These are phyloP conservation scores for Phytopythium cucurbitacearum DNA, from an alignment of 352 stramenopile genomes.

Conservation along the genomic window DNA sequence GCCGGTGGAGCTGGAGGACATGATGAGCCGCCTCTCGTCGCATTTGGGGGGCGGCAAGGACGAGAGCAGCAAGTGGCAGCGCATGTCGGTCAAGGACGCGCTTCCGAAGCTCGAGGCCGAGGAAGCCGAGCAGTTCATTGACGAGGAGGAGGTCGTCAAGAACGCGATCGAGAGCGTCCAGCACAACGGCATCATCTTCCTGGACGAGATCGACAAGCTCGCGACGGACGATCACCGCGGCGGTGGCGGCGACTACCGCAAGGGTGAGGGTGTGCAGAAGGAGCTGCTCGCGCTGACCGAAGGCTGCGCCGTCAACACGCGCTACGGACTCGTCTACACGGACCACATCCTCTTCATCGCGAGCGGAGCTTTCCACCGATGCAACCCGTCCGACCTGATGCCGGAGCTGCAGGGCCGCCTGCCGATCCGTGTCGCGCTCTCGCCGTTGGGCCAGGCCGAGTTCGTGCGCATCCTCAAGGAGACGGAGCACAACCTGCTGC, in stretches of 20 bases:
- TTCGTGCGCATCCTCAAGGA: conserved; percentile 98
- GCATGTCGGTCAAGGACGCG: conserved; percentile 70
- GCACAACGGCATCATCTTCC: conserved; percentile 98
- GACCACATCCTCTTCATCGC: conserved; percentile 99
- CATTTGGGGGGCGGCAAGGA: conserved; percentile 13
- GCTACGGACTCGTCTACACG: conserved; percentile 94
- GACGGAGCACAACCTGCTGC: conserved; percentile 93
- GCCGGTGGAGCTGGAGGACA: conserved; percentile 73
- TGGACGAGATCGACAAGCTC: conserved; percentile 99
- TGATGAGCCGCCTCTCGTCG: conserved; percentile 62
- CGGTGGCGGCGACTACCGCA: conserved; percentile 84
- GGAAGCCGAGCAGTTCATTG: conserved; percentile 66
- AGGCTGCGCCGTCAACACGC: conserved; percentile 94
- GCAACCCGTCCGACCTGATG: conserved; percentile 97
- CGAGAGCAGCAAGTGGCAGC: conserved; percentile 29
- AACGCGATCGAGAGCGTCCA: conserved; percentile 88
- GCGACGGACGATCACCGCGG: conserved; percentile 86
- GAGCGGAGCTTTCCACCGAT: conserved; percentile 94
- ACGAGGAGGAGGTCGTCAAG: conserved; percentile 76
- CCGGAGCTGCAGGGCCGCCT: conserved; percentile 97
- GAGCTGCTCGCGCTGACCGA: conserved; percentile 98
- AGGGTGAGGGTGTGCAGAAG: conserved; percentile 97
- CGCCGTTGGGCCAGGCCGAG: conserved; percentile 95
- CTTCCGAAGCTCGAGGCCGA: conserved; percentile 68
- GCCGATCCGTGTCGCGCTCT: conserved; percentile 97